Evolutionary conservation across 2,329 filamentous ascomycete genomes (phyloP), one percentile per base, ranked within the genome.

Genomic region (Neonectria sp.): DNA sequence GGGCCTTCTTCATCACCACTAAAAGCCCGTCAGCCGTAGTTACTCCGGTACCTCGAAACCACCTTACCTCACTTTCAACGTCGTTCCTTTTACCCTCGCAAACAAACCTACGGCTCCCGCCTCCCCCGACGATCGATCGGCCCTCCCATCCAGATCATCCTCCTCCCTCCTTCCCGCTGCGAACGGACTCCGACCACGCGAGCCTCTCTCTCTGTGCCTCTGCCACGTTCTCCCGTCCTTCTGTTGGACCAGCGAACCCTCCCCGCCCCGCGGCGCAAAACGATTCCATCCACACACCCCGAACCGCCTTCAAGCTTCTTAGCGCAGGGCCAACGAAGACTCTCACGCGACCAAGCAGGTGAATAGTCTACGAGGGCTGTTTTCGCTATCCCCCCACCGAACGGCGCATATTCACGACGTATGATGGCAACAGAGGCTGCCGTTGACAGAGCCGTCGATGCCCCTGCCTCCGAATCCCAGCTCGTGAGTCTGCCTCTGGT

Each of bases 361-460:
- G 74, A 75, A 65, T 56, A 74, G 68, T 70, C 69, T 57, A 68
- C 48, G 55, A 74, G 71, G 73, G 75, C 73, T 75, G 68, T 72
- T 72, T 73, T 75, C 71, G 72, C 72, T 76, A 70, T 69, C 71
- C 63, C 69, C 68, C 58, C 64, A 68, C 71, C 63, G 79, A 60
- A 76, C 74, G 76, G 79, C 77, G 78, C 75, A 78, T 77, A 77
- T 75, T 79, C 79, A 83, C 82, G 81, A 86, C 87, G 87, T 86
- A 90, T 88, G 87, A 90, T 90, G 88, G 88, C 88, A 86, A 87
- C 87, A 85, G 88, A 88, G 86, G 84, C 85, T 83, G 83, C 84
- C 79, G 82, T 84, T 80, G 81, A 85, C 77, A 85, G 81, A 82
- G 82, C 83, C 81, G 84, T 84, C 80, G 85, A 87, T 86, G 85